Percentiles rank a stretch among this genome's conserved stretches.
Evolutionary conservation across 2,329 filamentous ascomycete genomes (phyloP).

Genomic region (Ophiostoma sp.): DNA sequence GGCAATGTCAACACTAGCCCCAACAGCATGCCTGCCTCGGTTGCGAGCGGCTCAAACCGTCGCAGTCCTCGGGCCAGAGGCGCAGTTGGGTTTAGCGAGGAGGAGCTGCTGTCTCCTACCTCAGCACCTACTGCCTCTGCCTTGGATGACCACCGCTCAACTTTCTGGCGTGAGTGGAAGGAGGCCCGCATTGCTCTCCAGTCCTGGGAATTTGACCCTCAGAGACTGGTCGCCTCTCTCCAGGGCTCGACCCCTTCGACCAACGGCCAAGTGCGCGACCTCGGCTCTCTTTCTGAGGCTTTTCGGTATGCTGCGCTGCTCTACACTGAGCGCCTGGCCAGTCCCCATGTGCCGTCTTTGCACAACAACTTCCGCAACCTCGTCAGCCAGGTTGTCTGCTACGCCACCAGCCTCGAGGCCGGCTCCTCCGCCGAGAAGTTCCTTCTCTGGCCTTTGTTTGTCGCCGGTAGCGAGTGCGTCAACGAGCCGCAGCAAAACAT

Average conservation of each 20-base stretch:
- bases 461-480: conserved; percentile 83
- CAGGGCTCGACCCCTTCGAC: conserved; percentile 38
- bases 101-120: conserved; percentile 45
- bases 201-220: conserved; percentile 69
- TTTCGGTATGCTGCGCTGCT: conserved; percentile 86
- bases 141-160: conserved; percentile 55
- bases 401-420: conserved; percentile 71
- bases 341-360: conserved; percentile 65
- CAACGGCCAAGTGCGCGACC: conserved; percentile 62
- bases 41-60: conserved; percentile 22
- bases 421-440: conserved; percentile 76
- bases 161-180: conserved; percentile 86
- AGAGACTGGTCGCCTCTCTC: conserved; percentile 44
- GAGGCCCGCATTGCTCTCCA: conserved; percentile 70
- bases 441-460: conserved; percentile 87
- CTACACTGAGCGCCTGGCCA: conserved; percentile 82
- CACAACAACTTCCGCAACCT: conserved; percentile 77
- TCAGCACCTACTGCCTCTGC: conserved; percentile 40
- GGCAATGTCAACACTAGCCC: conserved; percentile 16
- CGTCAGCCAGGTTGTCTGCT: conserved; percentile 75
- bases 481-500: conserved; percentile 72
- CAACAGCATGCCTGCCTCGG: not conserved
- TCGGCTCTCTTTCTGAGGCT: conserved; percentile 78
- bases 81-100: conserved; percentile 34
- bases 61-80: conserved; percentile 23